Conservation (phyloP, 2,329 filamentous ascomycete species). For the Pseudocercospora cruenta region DNA sequence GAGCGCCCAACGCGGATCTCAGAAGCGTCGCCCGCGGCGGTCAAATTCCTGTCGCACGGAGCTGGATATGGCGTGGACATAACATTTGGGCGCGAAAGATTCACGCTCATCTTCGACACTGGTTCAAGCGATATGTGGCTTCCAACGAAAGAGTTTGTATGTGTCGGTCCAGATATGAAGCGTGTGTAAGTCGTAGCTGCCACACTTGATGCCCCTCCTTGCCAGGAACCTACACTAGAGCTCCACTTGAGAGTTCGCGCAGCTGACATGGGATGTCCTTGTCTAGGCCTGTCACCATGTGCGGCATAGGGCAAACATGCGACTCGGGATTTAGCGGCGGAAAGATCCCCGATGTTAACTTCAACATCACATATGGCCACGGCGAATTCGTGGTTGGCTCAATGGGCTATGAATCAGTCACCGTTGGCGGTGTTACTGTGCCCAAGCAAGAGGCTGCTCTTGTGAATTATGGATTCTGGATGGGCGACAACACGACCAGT, state of each 20-base stretch:
- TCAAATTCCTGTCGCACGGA: not conserved
- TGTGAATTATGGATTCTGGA: slow-evolving; percentile 39
- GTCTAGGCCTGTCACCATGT: not conserved
- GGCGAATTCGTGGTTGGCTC: slow-evolving; percentile 44
- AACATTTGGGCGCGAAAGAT: slow-evolving; percentile 29
- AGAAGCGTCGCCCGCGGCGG: not conserved
- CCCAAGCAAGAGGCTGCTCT: slow-evolving; percentile 50
- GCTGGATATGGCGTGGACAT: slow-evolving; percentile 7
- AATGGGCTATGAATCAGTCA: slow-evolving; percentile 46
- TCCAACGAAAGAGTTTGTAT: slow-evolving; percentile 32
- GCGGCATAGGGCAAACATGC: slow-evolving; percentile 26
- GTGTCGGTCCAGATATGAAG: slow-evolving; percentile 10
- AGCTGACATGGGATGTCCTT: not conserved
- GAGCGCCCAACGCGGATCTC: not conserved
- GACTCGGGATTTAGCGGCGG: slow-evolving; percentile 39
- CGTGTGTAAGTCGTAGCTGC: not conserved
- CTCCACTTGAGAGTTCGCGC: not conserved
- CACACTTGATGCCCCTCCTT: not conserved
- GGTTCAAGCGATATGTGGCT: slow-evolving; percentile 54
- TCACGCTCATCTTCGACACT: slow-evolving; percentile 49
- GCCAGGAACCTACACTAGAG: not conserved
- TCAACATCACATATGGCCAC: slow-evolving; percentile 49
- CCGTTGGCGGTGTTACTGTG: slow-evolving; percentile 50
- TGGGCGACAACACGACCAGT: slow-evolving; percentile 40
- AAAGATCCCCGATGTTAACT: slow-evolving; percentile 43